These are phyloP conservation scores for Atkinsonella texensis DNA, from an alignment of 2,329 filamentous ascomycete species.

Conservation along the genomic window DNA sequence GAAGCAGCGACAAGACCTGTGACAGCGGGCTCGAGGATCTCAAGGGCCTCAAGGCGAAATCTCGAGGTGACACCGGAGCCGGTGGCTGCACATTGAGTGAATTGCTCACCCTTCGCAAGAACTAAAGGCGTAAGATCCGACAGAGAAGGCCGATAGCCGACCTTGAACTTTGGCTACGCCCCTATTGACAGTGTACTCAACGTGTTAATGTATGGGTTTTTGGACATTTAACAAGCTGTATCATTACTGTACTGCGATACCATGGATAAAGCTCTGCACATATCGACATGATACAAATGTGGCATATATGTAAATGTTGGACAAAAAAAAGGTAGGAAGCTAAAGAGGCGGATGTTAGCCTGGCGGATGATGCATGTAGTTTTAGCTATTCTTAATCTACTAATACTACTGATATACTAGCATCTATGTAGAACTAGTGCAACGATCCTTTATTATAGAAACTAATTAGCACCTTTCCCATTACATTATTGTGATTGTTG, in stretches of 20 bases:
- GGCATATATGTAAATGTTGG: too few species aligned
- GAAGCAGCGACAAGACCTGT: slow-evolving; percentile 10
- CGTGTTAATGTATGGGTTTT: background rate
- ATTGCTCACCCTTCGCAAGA: background rate
- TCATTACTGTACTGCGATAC: background rate
- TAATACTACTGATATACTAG: too few species aligned
- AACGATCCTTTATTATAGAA: too few species aligned
- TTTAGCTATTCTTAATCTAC: too few species aligned
- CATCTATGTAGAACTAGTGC: too few species aligned
- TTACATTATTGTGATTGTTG: too few species aligned
- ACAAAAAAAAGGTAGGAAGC: too few species aligned
- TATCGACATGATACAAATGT: too few species aligned
- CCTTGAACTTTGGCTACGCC: background rate
- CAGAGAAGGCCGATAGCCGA: background rate
- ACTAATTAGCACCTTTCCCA: too few species aligned
- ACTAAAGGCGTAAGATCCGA: background rate
- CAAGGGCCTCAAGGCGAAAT: slow-evolving; percentile 6
- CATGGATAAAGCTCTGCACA: background rate
- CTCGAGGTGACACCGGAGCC: background rate
- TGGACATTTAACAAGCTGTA: background rate
- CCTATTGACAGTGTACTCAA: background rate
- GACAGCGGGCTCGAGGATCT: background rate
- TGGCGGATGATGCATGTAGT: too few species aligned
- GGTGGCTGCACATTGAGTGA: background rate
- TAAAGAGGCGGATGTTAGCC: too few species aligned